Base-by-base conservation (phyloP, 805 yeast genomes). In the Wickerhamiella australiensis region DNA sequence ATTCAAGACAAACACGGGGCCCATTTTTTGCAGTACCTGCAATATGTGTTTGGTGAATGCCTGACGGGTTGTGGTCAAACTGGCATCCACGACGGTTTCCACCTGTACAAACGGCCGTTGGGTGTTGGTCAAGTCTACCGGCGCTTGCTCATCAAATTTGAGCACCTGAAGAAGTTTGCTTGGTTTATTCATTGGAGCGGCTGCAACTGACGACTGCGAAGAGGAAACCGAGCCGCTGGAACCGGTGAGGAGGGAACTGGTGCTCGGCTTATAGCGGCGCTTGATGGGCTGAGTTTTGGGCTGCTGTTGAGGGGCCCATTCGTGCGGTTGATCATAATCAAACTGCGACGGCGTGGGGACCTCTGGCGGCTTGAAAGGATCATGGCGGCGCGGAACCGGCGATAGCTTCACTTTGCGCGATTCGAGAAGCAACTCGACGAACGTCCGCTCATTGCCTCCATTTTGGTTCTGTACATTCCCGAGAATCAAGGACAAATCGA, bases 61-160 rank as follows among this genome's bases (percentile, higher is more conserved):
- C 35, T 33, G 27, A 25, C 53, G 51, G 4, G 46, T 22, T 2
- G 36, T 18, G 18, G 46, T 31, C 13, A 31, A 18, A 6, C 42
- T 11, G 3, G 52, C 46, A 20, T 50, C 52, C 8, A 50, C 49
- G 2, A 50, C 46, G 12, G 46, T 41, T 12, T 44, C 49, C 11
- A 46, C 13, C 12, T 21, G 37, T 31, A 22, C 22, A 22, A 12
- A 17, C 38, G 33, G 41, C 18, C 20, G 17, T 5, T 33, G 44
- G 6, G 36, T 21, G 13, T 35, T 29, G 1, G 17, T 21, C 9
- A 49, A n/a, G n/a, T 17, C 29, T 8, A 29, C 18, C 3, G 18
- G 15, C 11, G 45, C 26, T 26, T 37, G 31, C 11, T 37, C 40
- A 3, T 49, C 51, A 22, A 50, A 45, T 2, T 8, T 23, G 8